Evolutionary conservation across 495 filamentous ascomycete genomes (phyloP).

Genomic region (Penicillium antarcticum): DNA sequence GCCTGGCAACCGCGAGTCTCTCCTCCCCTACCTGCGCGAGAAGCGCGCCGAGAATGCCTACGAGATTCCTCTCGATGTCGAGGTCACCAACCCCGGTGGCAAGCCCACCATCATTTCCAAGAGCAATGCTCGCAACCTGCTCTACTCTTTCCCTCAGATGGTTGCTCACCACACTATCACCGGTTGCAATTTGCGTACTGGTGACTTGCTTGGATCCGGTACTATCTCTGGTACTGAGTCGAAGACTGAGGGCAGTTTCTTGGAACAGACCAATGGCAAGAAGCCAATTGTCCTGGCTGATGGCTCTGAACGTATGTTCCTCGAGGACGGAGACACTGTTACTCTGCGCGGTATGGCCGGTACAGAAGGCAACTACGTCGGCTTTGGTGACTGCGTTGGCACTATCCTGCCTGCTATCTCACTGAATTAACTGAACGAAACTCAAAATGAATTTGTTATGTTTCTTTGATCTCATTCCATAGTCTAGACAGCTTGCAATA

Average conservation of each 20-base stretch:
- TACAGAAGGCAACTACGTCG: slow-evolving; percentile 59
- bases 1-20: slow-evolving; percentile 52
- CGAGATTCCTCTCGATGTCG: slow-evolving; percentile 73
- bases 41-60: slow-evolving; percentile 59
- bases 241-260: slow-evolving; percentile 64
- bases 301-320: slow-evolving; percentile 68
- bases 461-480: slow-evolving; percentile 2
- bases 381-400: slow-evolving; percentile 71
- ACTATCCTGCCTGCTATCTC: slow-evolving; percentile 47
- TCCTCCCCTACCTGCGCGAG: slow-evolving; percentile 72
- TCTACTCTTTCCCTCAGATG: slow-evolving; percentile 95
- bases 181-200: slow-evolving; percentile 77
- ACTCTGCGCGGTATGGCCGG: slow-evolving; percentile 66
- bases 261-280: slow-evolving; percentile 76
- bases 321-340: slow-evolving; percentile 83
- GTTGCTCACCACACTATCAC: slow-evolving; percentile 85
- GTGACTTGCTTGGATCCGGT: slow-evolving; percentile 84
- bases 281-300: slow-evolving; percentile 61
- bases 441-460: slow-evolving; percentile 1
- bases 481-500: slow-evolving; percentile 7
- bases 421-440: slow-evolving; percentile 10
- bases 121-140: slow-evolving; percentile 67
- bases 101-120: slow-evolving; percentile 60
- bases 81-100: slow-evolving; percentile 64
- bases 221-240: slow-evolving; percentile 76